Evolutionary conservation across 495 filamentous ascomycete species (phyloP), one percentile per base, ranked within the genome.

Genomic region (Penicillium cosmopolitanum): DNA sequence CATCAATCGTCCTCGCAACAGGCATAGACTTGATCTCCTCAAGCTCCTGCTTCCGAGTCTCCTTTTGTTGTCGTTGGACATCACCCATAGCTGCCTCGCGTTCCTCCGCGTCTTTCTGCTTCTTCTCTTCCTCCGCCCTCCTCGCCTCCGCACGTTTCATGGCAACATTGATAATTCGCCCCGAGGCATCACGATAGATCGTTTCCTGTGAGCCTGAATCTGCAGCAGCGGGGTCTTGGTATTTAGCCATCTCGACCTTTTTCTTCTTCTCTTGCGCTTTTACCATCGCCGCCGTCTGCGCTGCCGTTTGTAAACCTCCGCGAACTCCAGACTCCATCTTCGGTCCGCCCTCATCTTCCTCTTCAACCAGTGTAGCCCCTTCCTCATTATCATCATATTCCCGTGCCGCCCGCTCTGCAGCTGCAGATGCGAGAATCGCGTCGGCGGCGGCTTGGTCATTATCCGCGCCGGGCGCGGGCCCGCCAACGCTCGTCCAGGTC

Each of bases 161-260:
- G 2, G 87, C 84, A 8, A 96, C 87, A 67, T 98, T 96, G 60
- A 98, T 90, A 12, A 96, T 87, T 18, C 93, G 84, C 3, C 95
- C 95, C 3, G 88, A 92, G 11, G 95, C 95, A 78, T 98, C 95
- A 51, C 95, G 88, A 67, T 97, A 95, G 44, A 97, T 90, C 0
- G 94, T 93, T 73, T 98, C 92, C 60, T 84, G 82, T 8, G 80
- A 78, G 25, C 76, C 55, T 62, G 67, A 76, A 5, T 65, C 63
- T 15, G 66, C 64, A 43, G 77, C 69, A 38, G 71, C 51, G 12
- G 73, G 71, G 23, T 77, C 77, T 12, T 79, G 75, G 56, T 70
- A 75, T 23, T 58, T 56, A 16, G 73, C 75, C 51, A 76, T 78
- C 55, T 82, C 77, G 25, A 67, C 67, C 56, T 77, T 74, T 44